These are phyloP conservation scores for Kurtzmaniella quercitrusa DNA, from an alignment of 1,139 yeast species.

Conservation along the genomic window DNA sequence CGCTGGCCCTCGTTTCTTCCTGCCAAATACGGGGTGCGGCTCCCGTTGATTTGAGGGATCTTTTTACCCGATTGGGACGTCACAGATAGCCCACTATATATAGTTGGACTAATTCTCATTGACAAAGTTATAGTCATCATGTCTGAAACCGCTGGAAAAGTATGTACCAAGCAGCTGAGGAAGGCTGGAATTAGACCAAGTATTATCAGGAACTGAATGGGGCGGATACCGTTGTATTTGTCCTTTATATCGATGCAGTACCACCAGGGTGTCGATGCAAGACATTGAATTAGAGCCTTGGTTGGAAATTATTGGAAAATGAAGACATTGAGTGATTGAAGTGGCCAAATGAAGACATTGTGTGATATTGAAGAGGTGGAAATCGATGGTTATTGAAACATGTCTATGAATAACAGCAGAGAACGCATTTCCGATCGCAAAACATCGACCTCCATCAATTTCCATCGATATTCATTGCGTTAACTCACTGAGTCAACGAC, in stretches of 20 bases:
- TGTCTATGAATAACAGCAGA: too few species aligned
- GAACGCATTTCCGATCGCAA: too few species aligned
- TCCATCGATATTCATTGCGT: too few species aligned
- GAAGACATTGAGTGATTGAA: neutral
- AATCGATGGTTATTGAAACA: too few species aligned
- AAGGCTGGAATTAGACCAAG: neutral
- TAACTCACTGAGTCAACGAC: too few species aligned
- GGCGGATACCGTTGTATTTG: neutral
- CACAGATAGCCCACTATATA: neutral
- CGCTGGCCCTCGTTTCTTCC: neutral
- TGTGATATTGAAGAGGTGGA: too few species aligned
- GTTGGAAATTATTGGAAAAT: neutral
- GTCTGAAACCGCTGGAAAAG: constrained; percentile 14
- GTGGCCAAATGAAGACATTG: too few species aligned
- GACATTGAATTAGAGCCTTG: neutral
- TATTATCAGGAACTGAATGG: neutral
- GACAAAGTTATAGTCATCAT: constrained; percentile 4
- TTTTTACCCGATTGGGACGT: neutral
- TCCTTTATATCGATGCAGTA: neutral
- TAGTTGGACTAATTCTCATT: neutral
- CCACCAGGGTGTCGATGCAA: neutral
- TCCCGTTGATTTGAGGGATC: neutral
- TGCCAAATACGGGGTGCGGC: neutral
- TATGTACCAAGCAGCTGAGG: constrained; percentile 6
- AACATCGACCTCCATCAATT: too few species aligned